phyloP scores from a whole-genome alignment of 1,139 yeast genomes.

The Kodamaea anthophila region DNA sequence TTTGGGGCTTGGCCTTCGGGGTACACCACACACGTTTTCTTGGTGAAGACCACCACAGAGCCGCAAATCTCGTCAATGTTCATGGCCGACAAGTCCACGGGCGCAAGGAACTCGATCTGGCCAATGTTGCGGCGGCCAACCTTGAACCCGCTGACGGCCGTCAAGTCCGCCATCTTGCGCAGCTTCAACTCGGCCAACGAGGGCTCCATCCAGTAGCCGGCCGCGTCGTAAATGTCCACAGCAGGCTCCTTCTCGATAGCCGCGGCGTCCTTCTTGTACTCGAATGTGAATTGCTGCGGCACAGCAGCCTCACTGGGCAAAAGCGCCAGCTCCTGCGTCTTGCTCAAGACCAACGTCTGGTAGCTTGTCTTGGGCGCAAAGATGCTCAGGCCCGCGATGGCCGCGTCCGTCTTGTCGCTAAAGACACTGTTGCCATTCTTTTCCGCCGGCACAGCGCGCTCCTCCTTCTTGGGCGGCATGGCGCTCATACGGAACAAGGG shows the following conservation, averaged over 20 bases:
- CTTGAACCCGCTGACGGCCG: conserved; percentile 56
- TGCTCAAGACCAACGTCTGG: conserved; percentile 53
- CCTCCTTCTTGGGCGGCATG: conserved; percentile 8
- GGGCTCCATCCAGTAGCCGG: conserved; percentile 89
- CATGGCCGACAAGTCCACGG: conserved; percentile 75
- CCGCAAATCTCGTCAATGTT: conserved; percentile 61
- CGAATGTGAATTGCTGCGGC: conserved; percentile 32
- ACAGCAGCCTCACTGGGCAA: conserved; percentile 7
- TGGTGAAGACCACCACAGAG: conserved; percentile 53
- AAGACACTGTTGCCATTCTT: conserved; percentile 16
- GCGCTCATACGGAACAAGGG: conserved; percentile 36
- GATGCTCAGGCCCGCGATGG: conserved; percentile 65
- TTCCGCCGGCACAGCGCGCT: conserved; percentile 10
- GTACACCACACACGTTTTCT: conserved; percentile 62
- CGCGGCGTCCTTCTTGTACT: conserved; percentile 11
- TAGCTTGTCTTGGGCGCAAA: conserved; percentile 61
- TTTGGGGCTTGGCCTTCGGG: conserved; percentile 67
- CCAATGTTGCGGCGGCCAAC: conserved; percentile 85
- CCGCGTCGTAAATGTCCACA: conserved; percentile 37
- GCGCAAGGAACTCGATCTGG: conserved; percentile 62
- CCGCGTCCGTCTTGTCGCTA: conserved; percentile 46
- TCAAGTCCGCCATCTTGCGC: conserved; percentile 57
- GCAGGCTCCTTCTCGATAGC: conserved; percentile 3
- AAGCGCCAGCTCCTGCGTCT: conserved; percentile 19
- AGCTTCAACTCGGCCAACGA: conserved; percentile 55